These are phyloP conservation scores for Solanum piurae DNA, from an alignment of 257 asterid genomes.

Conservation along the genomic window DNA sequence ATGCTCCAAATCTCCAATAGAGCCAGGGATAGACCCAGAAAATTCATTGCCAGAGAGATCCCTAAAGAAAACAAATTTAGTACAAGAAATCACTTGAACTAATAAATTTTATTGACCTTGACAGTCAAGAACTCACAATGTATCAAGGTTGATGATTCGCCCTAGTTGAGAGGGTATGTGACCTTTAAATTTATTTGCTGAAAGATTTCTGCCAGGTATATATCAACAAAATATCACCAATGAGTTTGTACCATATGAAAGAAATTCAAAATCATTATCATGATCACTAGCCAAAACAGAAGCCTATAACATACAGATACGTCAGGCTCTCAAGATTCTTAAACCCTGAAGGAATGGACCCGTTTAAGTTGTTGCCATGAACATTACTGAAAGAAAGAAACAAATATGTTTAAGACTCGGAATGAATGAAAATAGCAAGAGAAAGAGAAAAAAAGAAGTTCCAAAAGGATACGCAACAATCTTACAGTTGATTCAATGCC, in stretches of 20 bases:
- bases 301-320: constrained; percentile 46
- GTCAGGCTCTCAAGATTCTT: constrained; percentile 87
- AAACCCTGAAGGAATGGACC: constrained; percentile 78
- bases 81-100: not conserved
- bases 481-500: constrained; percentile 88
- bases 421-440: not conserved
- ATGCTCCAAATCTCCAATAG: constrained; percentile 93
- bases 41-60: constrained; percentile 82
- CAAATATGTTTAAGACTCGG: not conserved
- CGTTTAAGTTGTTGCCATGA: constrained; percentile 72
- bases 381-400: constrained; percentile 47
- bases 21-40: constrained; percentile 72
- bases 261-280: not conserved
- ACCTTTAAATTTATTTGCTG: constrained; percentile 72
- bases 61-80: constrained; percentile 25
- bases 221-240: not conserved
- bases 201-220: constrained; percentile 53
- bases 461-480: not conserved
- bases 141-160: constrained; percentile 79
- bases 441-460: not conserved
- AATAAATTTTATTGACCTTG: not conserved
- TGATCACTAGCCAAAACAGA: not conserved
- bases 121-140: constrained; percentile 45
- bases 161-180: constrained; percentile 71
- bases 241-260: not conserved